These are phyloP conservation scores for Penicillium sp. DNA, from an alignment of 2,329 filamentous ascomycete species.

Conservation along the genomic window DNA sequence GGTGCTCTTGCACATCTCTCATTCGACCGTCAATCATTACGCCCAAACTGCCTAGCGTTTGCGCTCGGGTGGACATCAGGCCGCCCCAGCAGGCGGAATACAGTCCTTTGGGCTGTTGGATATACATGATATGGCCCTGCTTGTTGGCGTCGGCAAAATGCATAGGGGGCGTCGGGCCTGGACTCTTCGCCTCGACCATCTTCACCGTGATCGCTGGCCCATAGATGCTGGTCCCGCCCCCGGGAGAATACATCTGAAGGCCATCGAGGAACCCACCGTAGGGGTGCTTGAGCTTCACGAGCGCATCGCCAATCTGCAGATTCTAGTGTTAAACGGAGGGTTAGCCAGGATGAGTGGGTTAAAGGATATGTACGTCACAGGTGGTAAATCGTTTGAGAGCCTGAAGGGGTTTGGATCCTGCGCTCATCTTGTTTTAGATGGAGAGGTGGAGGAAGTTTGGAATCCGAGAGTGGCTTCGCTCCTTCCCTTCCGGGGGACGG, in stretches of 20 bases:
- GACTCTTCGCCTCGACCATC: slow-evolving; percentile 16
- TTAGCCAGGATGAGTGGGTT: not conserved
- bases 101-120: slow-evolving; percentile 16
- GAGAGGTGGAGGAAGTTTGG: not conserved
- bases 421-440: slow-evolving; percentile 5
- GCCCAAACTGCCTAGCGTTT: slow-evolving; percentile 12
- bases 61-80: slow-evolving; percentile 17
- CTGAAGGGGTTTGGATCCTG: slow-evolving; percentile 9
- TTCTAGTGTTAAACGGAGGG: no score
- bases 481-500: no score
- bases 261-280: slow-evolving; percentile 17
- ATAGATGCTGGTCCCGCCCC: slow-evolving; percentile 11
- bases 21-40: slow-evolving; percentile 17
- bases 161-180: slow-evolving; percentile 10
- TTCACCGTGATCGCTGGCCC: slow-evolving; percentile 17
- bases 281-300: slow-evolving; percentile 17
- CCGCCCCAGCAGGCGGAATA: slow-evolving; percentile 17
- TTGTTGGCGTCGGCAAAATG: slow-evolving; percentile 19
- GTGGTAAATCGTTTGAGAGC: slow-evolving; percentile 15
- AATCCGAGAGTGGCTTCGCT: no score
- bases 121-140: slow-evolving; percentile 19
- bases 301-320: slow-evolving; percentile 16
- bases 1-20: slow-evolving; percentile 14
- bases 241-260: slow-evolving; percentile 15
- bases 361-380: slow-evolving; percentile 12